Base-by-base conservation (phyloP, 345 rosid species). In the Pseudoturritis turrita region DNA sequence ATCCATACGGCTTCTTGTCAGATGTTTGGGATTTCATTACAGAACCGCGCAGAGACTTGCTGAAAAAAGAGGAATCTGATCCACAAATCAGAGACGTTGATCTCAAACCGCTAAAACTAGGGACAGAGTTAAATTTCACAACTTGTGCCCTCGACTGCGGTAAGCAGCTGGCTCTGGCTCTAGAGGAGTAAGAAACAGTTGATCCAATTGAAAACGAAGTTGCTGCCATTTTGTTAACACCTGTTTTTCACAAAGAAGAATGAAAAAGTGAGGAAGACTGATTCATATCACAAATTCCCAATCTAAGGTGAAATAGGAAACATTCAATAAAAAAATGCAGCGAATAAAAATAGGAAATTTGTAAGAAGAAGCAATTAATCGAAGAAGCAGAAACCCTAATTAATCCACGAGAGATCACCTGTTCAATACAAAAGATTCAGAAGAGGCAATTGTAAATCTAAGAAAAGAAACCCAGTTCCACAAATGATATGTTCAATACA, bases 101-200 rank as follows among this genome's bases (percentile, higher is more conserved):
- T 80, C 85, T 88, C 21, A 91, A 90, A 77, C 89, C 83, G 37
- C 65, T 80, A 74, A 89, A 84, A 56, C 72, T 84, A 17, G 81
- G 72, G 59, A 84, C 43, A 17, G 89, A 72, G 69, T 67, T 71
- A 63, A 89, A 78, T 36, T 73, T 85, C 17, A 78, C 62, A 57
- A 59, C 76, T 28, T 53, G 75, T 11, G 83, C 54, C 67, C 81
- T 88, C 7, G 95, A 56, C 18, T 74, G 85, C 6, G 83, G 76
- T 31, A 82, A 46, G 56, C 73, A 72, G 62, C 74, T 70, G 5
- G 83, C 76, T 80, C 74, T 70, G 5, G 83, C 76, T 80, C 76
- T 84, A 56, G 81, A 72, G 14, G 83, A 76, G 65, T 78, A 77
- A 49, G 90, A 76, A 57, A 79, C 54, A 62, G 87, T 62, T 15